Percentiles rank a stretch among this genome's conserved stretches.
Conservation (phyloP, 1,139 yeast species). For the Candida gigantensis region DNA sequence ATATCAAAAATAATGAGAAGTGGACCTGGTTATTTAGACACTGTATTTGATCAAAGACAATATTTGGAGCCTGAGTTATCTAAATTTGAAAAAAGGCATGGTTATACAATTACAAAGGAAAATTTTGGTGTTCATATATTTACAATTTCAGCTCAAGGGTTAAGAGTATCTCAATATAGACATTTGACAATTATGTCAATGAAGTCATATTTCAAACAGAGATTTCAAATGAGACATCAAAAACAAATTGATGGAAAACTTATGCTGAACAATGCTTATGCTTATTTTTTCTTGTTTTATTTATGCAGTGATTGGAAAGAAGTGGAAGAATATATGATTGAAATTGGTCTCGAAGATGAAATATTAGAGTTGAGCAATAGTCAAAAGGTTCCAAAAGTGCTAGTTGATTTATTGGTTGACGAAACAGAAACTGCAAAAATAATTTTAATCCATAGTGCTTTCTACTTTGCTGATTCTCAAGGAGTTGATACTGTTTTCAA, state of each 20-base stretch:
- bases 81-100: conserved; percentile 48
- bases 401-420: conserved; percentile 51
- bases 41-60: conserved; percentile 40
- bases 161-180: conserved; percentile 61
- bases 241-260: conserved; percentile 10
- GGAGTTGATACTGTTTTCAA: conserved; percentile 47
- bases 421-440: conserved; percentile 45
- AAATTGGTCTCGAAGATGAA: conserved; percentile 41
- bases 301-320: conserved; percentile 51
- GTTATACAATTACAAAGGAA: conserved; percentile 39
- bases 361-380: conserved; percentile 32
- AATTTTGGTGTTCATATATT: conserved; percentile 61
- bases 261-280: conserved; percentile 26
- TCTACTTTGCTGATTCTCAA: conserved; percentile 46
- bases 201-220: conserved; percentile 48
- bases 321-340: conserved; percentile 45
- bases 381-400: conserved; percentile 44
- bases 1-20: conserved; percentile 27
- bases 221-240: conserved; percentile 26
- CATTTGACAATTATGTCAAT: conserved; percentile 57
- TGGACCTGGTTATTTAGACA: conserved; percentile 25
- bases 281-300: conserved; percentile 57
- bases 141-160: conserved; percentile 58
- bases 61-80: conserved; percentile 44
- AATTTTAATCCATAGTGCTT: conserved; percentile 53